Percentiles rank a stretch among this genome's conserved stretches.
Evolutionary conservation across 495 filamentous ascomycete genomes (phyloP).

Genomic region (Clohesyomyces aquaticus): DNA sequence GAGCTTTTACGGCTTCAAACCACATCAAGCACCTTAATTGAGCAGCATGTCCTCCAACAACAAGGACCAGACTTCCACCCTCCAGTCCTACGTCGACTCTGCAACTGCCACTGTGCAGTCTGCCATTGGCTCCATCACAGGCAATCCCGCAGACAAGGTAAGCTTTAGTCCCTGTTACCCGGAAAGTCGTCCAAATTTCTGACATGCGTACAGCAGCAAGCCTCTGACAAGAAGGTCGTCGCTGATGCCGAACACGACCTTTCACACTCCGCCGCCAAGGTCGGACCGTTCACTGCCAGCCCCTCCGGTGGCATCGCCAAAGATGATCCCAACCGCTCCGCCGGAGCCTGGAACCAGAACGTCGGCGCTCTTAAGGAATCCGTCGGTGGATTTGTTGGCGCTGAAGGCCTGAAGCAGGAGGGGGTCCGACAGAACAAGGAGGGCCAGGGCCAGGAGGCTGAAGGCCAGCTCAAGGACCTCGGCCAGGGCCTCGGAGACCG

Average conservation of each 20-base stretch:
- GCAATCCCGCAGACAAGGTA: conserved; percentile 70
- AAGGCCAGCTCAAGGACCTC: conserved; percentile 79
- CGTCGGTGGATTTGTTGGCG: conserved; percentile 74
- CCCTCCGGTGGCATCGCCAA: conserved; percentile 70
- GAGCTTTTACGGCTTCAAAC: too few species aligned
- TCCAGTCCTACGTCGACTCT: conserved; percentile 80
- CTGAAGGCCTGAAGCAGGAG: conserved; percentile 70
- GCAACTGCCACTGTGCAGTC: conserved; percentile 74
- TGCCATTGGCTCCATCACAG: conserved; percentile 72
- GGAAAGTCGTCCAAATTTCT: conserved; percentile 2
- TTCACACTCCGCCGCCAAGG: conserved; percentile 72
- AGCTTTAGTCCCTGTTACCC: too few species aligned
- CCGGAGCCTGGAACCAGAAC: conserved; percentile 84
- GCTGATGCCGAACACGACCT: conserved; percentile 67
- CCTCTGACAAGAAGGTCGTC: conserved; percentile 46
- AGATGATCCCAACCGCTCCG: conserved; percentile 71
- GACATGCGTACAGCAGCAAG: conserved; percentile 37
- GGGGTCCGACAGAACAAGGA: conserved; percentile 78
- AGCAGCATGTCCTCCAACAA: conserved; percentile 34
- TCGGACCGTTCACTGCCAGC: conserved; percentile 69
- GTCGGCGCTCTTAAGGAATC: conserved; percentile 83
- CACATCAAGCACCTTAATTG: too few species aligned
- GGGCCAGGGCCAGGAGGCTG: conserved; percentile 80
- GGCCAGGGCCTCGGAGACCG: conserved; percentile 73
- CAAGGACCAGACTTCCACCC: conserved; percentile 60